A percentile compares a stretch with the other conserved stretches of the same genome.
Evolutionary conservation across 1,284 basidiomycete species (phyloP).

Genomic region (Naganishia albida): DNA sequence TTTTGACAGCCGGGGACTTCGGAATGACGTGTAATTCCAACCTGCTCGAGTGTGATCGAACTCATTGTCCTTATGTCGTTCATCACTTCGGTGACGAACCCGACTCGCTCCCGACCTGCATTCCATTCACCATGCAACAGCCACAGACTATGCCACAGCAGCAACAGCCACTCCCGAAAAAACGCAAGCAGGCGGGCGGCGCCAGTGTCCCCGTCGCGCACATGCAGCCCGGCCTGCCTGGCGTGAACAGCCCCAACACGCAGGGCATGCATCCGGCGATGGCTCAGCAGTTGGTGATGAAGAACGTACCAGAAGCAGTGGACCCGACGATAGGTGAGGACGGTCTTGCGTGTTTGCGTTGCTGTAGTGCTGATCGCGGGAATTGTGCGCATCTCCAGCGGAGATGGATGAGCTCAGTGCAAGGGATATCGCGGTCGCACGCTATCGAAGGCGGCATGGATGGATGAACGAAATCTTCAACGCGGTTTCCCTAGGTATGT

Average conservation of each 20-base stretch:
- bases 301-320: slow-evolving; percentile 19
- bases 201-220: neutral
- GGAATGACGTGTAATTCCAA: slow-evolving; percentile 16
- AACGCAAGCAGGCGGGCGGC: slow-evolving; percentile 22
- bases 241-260: neutral
- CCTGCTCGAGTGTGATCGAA: neutral
- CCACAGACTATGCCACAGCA: slow-evolving; percentile 7
- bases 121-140: slow-evolving; percentile 12
- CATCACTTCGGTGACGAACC: neutral
- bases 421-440: slow-evolving; percentile 31
- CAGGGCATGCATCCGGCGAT: slow-evolving; percentile 26
- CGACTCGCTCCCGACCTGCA: neutral
- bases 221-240: slow-evolving; percentile 8
- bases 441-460: slow-evolving; percentile 31
- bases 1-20: neutral
- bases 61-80: neutral
- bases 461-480: slow-evolving; percentile 35
- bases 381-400: neutral
- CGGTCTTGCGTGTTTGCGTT: too few relatives aligned
- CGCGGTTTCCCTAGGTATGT: slow-evolving; percentile 24
- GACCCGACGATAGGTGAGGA: slow-evolving; percentile 17
- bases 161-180: slow-evolving; percentile 11
- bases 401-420: slow-evolving; percentile 32
- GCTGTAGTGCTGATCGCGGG: neutral
- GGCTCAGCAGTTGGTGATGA: slow-evolving; percentile 22